Percentiles rank a stretch among this genome's conserved stretches.
These are phyloP conservation scores for Rasamsonia emersonii DNA, from an alignment of 2,329 filamentous ascomycete genomes.

Conservation along the genomic window DNA sequence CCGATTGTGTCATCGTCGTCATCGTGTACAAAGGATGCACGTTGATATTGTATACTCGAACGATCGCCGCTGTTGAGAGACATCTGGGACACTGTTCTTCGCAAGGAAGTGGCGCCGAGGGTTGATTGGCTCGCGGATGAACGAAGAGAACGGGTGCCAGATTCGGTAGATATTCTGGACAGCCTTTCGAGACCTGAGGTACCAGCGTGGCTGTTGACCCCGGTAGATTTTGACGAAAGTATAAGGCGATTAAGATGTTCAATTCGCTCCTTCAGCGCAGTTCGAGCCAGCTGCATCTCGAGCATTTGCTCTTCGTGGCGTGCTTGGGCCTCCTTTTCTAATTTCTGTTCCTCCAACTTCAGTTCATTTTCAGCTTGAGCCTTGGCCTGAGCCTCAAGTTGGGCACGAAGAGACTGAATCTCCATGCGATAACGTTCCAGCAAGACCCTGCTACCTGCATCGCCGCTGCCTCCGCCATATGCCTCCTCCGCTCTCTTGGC, in stretches of 20 bases:
- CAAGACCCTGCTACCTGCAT: slow-evolving; percentile 76
- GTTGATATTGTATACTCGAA: slow-evolving; percentile 10
- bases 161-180: slow-evolving; percentile 49
- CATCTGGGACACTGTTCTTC: slow-evolving; percentile 58
- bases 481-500: slow-evolving; percentile 93
- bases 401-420: slow-evolving; percentile 69
- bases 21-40: slow-evolving; percentile 28
- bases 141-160: slow-evolving; percentile 48
- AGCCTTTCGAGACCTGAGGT: slow-evolving; percentile 60
- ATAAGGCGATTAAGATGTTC: slow-evolving; percentile 94
- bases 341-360: slow-evolving; percentile 62
- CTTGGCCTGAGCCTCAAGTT: slow-evolving; percentile 77
- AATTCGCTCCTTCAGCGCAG: slow-evolving; percentile 92
- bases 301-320: slow-evolving; percentile 95
- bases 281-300: slow-evolving; percentile 95
- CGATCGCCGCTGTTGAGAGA: slow-evolving; percentile 45
- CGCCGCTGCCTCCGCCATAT: slow-evolving; percentile 62
- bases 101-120: slow-evolving; percentile 43
- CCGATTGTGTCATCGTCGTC: slow-evolving; percentile 63
- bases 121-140: slow-evolving; percentile 63
- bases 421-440: slow-evolving; percentile 91
- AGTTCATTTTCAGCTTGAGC: slow-evolving; percentile 52
- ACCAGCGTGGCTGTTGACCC: slow-evolving; percentile 73
- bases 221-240: slow-evolving; percentile 87
- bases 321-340: slow-evolving; percentile 71